Conservation (phyloP, 192 early-diverging fungal species). For the Phlyctochytrium planicorne region DNA sequence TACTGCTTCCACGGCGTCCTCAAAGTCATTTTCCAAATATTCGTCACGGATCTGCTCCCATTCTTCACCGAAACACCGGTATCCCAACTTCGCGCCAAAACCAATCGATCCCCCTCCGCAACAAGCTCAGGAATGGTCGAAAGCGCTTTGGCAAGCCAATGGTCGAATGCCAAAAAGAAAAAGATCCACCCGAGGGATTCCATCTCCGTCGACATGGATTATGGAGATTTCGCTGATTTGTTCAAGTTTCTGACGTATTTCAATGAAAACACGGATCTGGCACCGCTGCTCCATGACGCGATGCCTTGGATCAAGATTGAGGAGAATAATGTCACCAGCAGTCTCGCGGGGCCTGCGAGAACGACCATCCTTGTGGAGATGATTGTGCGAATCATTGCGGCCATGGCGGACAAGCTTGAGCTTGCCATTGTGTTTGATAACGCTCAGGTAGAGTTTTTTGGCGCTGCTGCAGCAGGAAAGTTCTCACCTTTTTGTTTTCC, state of each 20-base stretch:
- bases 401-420: constrained; percentile 21
- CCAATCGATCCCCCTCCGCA: neutral
- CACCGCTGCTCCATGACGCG: constrained; percentile 10
- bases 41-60: neutral
- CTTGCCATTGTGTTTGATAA: constrained; percentile 27
- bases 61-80: neutral
- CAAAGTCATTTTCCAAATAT: neutral
- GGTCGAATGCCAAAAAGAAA: neutral
- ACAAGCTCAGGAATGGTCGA: neutral
- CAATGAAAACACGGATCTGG: constrained; percentile 12
- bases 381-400: constrained; percentile 24
- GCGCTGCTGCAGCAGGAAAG: neutral
- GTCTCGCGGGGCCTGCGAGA: constrained; percentile 1
- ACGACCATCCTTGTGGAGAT: neutral
- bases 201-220: neutral
- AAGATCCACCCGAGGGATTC: neutral
- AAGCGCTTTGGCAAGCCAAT: neutral
- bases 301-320: constrained; percentile 24
- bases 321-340: constrained; percentile 3
- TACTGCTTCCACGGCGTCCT: constrained; percentile 19
- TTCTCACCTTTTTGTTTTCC: no score
- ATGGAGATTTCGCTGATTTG: neutral
- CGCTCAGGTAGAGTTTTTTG: constrained; percentile 26
- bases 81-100: neutral
- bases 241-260: constrained; percentile 18